These are phyloP conservation scores for Hyaloraphidium curvatum DNA, from an alignment of 192 early-diverging fungal species.

Conservation along the genomic window DNA sequence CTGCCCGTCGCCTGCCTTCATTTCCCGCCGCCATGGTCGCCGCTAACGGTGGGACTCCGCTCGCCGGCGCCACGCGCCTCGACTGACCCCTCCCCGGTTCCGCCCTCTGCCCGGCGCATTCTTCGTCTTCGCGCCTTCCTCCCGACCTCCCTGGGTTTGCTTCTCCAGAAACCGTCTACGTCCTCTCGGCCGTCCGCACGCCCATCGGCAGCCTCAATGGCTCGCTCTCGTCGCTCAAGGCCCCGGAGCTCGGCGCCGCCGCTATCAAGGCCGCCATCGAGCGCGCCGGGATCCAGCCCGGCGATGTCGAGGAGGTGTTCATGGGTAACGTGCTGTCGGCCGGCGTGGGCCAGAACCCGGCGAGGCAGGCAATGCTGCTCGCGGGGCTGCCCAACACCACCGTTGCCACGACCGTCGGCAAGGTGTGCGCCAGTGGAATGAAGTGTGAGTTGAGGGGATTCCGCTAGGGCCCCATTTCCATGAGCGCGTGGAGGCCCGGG, in stretches of 20 bases:
- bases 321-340: conserved; percentile 64
- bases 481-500: too few species aligned
- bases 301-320: conserved; percentile 50
- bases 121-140: too few species aligned
- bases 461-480: too few species aligned
- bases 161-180: too few species aligned
- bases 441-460: conserved; percentile 18
- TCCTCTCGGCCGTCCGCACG: conserved; percentile 75
- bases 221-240: conserved; percentile 59
- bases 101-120: too few species aligned
- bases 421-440: conserved; percentile 68
- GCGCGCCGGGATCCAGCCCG: conserved; percentile 33
- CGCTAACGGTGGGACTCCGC: too few species aligned
- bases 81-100: too few species aligned
- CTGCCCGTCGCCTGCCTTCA: too few species aligned
- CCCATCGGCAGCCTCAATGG: conserved; percentile 85
- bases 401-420: conserved; percentile 59
- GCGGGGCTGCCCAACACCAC: conserved; percentile 44
- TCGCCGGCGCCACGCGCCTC: too few species aligned
- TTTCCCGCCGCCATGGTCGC: too few species aligned
- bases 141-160: too few species aligned
- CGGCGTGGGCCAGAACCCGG: conserved; percentile 68
- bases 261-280: conserved; percentile 64
- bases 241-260: conserved; percentile 63
- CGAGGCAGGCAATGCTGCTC: conserved; percentile 56